Evolutionary conservation across 139 green algal genomes (phyloP).

Genomic region (Tetradesmus lagerheimii): DNA sequence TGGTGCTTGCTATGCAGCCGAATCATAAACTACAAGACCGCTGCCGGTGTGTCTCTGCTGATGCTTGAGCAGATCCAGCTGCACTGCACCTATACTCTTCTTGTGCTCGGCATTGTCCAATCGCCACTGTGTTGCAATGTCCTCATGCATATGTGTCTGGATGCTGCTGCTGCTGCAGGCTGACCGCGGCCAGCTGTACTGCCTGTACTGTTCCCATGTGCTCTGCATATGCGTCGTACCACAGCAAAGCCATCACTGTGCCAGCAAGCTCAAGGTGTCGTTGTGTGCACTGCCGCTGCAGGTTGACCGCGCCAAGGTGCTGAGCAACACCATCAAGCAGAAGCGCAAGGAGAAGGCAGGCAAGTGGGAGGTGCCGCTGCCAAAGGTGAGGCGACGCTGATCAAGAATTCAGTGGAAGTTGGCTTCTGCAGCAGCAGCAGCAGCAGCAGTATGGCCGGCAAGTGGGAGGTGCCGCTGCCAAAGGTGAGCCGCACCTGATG

Average conservation of each 20-base stretch:
- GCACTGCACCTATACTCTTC: no score
- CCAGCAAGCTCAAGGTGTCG: no score
- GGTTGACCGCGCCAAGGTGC: slow-evolving; percentile 96
- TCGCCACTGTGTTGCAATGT: neutral
- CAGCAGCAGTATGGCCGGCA: slow-evolving; percentile 52
- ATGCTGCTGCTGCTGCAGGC: neutral
- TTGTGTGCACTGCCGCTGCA: no score
- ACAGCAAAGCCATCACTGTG: no score
- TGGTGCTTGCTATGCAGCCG: no score
- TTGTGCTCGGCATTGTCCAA: neutral
- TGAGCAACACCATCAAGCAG: slow-evolving; percentile 99
- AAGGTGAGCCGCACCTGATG: slow-evolving; percentile 83
- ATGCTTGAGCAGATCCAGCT: no score
- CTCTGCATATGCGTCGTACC: no score
- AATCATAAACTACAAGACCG: no score
- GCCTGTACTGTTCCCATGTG: no score
- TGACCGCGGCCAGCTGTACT: no score
- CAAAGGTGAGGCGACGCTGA: slow-evolving; percentile 83
- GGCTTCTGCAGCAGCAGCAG: neutral
- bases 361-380: slow-evolving; percentile 99
- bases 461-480: slow-evolving; percentile 99
- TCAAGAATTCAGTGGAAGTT: no score
- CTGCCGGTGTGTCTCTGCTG: no score
- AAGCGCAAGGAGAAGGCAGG: slow-evolving; percentile 99
- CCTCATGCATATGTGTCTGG: neutral